These are phyloP conservation scores for Canavalia gladiata DNA, from an alignment of 306 rosid species.

Conservation along the genomic window DNA sequence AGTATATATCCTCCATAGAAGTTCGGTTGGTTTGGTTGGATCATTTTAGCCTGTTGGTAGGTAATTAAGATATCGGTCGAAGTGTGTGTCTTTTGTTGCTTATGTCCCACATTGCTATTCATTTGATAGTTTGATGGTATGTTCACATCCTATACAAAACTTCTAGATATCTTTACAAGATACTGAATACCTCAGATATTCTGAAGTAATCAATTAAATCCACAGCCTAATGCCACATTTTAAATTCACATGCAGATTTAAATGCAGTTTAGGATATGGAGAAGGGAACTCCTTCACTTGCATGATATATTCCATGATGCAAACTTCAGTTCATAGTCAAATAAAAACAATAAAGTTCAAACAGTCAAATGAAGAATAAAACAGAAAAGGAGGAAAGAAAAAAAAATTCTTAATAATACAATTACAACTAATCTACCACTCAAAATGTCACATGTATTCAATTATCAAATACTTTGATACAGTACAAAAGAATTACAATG, in stretches of 20 bases:
- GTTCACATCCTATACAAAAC: too few species aligned
- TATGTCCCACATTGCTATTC: too few species aligned
- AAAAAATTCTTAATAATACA: background rate
- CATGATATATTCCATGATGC: background rate
- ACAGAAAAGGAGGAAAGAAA: background rate
- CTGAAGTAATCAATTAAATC: too few species aligned
- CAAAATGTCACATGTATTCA: constrained; percentile 24
- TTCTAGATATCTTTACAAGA: too few species aligned
- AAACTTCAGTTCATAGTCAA: background rate
- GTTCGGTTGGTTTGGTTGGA: too few species aligned
- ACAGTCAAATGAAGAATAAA: background rate
- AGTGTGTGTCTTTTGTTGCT: too few species aligned
- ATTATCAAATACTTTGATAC: constrained; percentile 40
- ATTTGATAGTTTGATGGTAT: too few species aligned
- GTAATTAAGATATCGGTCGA: too few species aligned
- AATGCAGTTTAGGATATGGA: background rate
- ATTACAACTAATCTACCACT: background rate
- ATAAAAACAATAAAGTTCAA: background rate
- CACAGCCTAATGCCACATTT: background rate
- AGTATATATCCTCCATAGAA: too few species aligned
- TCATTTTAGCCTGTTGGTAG: too few species aligned
- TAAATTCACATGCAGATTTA: background rate
- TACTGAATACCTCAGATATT: too few species aligned
- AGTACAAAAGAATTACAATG: constrained; percentile 49
- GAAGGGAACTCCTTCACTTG: background rate